Base-by-base conservation (phyloP, 805 yeast species). In the Spathaspora arborariae region DNA sequence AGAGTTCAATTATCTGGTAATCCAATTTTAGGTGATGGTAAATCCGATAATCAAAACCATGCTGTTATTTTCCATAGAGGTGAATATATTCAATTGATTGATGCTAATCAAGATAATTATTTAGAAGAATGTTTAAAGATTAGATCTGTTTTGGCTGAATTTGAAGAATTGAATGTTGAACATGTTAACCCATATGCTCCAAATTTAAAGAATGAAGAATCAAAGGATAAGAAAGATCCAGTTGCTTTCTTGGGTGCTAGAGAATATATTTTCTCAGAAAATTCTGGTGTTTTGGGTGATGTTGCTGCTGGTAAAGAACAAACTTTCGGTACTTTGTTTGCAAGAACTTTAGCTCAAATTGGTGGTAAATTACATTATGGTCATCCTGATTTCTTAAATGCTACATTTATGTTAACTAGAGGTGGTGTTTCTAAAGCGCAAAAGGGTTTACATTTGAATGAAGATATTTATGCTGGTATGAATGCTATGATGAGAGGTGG, bases 351-450 rank as follows among this genome's bases (percentile, higher is more conserved):
- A 62, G 91, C 92, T 2, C 84, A 82, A 59, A 78, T 86, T 54
- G 94, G 92, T 21, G 92, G 91, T 24, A 87, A 87, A 60, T 73
- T 87, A 43, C 95, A 87, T 61, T 87, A 87, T 68, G 95, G 95
- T 6, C 95, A 87, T 62, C 95, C 95, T 27, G 95, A 87, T 66
- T 84, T 87, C 66, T 68, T 87, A 56, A 85, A 86, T 56, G 77
- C 81, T 9, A 70, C 84, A 1, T 87, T 83, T 60, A 84, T 87
- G 91, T 79, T 87, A 3, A 86, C 94, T 1, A 72, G 95, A 66
- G 95, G 95, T 26, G 95, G 95, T 47, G 89, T 86, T 20, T 86
- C 94, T 0, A 87, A 87, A 61, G 90, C 92, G 9, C 94, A 87
- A 59, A 82, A 82, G 56, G 92, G 94, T 5, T 71, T 87, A 50